Base-by-base conservation (phyloP, 2,329 filamentous ascomycete species). In the Fusarium hostae region DNA sequence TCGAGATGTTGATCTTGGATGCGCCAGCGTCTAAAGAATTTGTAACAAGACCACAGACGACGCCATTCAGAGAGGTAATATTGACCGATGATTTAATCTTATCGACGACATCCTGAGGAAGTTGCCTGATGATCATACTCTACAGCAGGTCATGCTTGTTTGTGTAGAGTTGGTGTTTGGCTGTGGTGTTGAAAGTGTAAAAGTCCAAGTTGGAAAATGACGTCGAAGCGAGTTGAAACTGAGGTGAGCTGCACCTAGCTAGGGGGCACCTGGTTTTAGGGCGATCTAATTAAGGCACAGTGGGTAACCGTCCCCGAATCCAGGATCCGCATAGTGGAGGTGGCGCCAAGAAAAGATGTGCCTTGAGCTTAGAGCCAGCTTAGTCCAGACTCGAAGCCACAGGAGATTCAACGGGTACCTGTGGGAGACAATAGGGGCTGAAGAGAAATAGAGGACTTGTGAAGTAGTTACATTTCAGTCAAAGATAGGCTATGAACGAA, bases 1-100 rank as follows among this genome's bases (percentile, higher is more conserved):
- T 84, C 2, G 86, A 87, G 59, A 97, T 84, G 58, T 88, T 88
- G 68, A 98, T 82, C 60, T 86, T 92, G 37, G 85, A 86, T 20
- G 95, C 91, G 48, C 84, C 83, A 7, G 94, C 94, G 83, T 99
- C 96, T 16, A 99, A 85, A 1, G 94, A 89, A 79, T 99, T 99
- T 79, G 92, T 90, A 30, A 97, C 75, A 13, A 98, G 86, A 48
- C 92, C 93, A 60, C 89, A 84, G 18, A 93, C 84, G 8, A 93
- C 94, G 30, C 84, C 87, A 74, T 91, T 91, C 35, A 98, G 84
- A 47, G 90, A 92, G 3, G 90, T 92, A 74, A 98, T 91, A 60
- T 88, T 85, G n/a, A 90, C 89, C 1, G 95, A 97, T 1, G 95
- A 97, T 78, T 91, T 93, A 82, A 99, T 91, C 79, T 94, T 93